These are phyloP conservation scores for Meyerozyma elateridarum DNA, from an alignment of 1,139 yeast species.

Conservation along the genomic window DNA sequence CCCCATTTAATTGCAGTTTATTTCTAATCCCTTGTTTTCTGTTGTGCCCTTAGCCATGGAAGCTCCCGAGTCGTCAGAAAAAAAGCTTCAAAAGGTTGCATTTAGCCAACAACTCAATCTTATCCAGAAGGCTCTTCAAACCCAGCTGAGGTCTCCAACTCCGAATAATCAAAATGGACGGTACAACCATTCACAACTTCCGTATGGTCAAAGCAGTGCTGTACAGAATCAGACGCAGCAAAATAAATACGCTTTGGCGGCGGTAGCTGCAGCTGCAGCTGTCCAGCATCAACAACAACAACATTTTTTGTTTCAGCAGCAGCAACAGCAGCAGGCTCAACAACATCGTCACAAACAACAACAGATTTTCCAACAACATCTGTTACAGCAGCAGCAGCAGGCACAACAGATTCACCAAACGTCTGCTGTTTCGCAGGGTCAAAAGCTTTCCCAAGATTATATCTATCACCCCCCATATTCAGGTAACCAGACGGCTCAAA, in stretches of 20 bases:
- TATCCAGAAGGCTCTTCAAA: slow-evolving; percentile 16
- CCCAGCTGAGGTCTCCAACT: slow-evolving; percentile 11
- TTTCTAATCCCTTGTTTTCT: not conserved
- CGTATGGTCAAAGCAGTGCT: slow-evolving; percentile 6
- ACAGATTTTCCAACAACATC: slow-evolving; percentile 11
- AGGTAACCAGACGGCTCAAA: too few relatives aligned
- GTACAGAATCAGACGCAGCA: slow-evolving; percentile 12
- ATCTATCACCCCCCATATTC: too few relatives aligned
- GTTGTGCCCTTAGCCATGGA: too few relatives aligned
- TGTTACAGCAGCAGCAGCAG: slow-evolving; percentile 12
- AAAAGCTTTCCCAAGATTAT: too few relatives aligned
- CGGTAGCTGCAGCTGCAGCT: slow-evolving; percentile 30
- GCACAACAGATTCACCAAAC: slow-evolving; percentile 9
- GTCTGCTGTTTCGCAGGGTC: slow-evolving; percentile 8
- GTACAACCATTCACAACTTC: slow-evolving; percentile 9
- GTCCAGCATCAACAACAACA: slow-evolving; percentile 16
- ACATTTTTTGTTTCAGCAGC: slow-evolving; percentile 13
- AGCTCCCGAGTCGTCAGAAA: slow-evolving; percentile 18
- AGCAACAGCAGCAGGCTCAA: slow-evolving; percentile 7
- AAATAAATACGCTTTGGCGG: slow-evolving; percentile 24
- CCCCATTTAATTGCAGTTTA: not conserved
- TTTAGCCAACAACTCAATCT: slow-evolving; percentile 28
- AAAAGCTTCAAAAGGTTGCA: slow-evolving; percentile 25
- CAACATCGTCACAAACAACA: slow-evolving; percentile 6
- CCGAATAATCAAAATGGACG: slow-evolving; percentile 10